Evolutionary conservation across 2,329 filamentous ascomycete species (phyloP), one percentile per base, ranked within the genome.

Genomic region (Fusarium bactridioides): DNA sequence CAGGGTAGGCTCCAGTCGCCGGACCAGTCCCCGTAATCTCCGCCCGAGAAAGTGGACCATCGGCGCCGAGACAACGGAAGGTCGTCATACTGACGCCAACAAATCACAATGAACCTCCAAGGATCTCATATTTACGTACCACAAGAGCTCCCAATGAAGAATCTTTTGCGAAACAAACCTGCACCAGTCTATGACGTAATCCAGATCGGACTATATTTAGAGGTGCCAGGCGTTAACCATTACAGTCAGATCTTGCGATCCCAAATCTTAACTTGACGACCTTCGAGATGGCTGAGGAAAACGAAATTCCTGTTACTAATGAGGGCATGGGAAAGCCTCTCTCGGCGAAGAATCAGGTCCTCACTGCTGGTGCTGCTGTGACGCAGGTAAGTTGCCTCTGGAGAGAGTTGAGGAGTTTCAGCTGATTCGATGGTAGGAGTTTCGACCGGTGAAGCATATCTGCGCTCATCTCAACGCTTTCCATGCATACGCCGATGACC

Each of bases 401-500:
- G 1, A 33, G 31, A 5, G 5, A 23, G 10, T 7, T 8, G 4
- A 1, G 38, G 38, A 21, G 13, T 15, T 35, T 45, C 23, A 15
- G 7, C 31, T 64, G 18, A 58, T 15, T 19, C 3, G 18, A 8
- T 35, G 23, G 9, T 43, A 91, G 87, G 86, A 89, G 72, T 94
- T 97, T 79, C 84, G 86, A 1, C 93, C 94, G 0, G 82, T 94
- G 11, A 91, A 93, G 76, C 88, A 90, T 59, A 87, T 97, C 54
- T 96, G 94, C 81, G 93, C 93, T 2, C 93, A 95, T 78, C 86
- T 97, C 3, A 95, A 96, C 76, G 94, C 93, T n/a, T 95, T 95
- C 78, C 94, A 97, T 78, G 89, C 91, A 53, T 96, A 96, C 78
- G 91, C 91, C n/a, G 86, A 89, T 31, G 92, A 95, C 50, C 89